Percentiles rank a stretch among this genome's conserved stretches.
These are phyloP conservation scores for Chimonanthus salicifolius DNA, from an alignment of 164 flowering plant species.

Conservation along the genomic window DNA sequence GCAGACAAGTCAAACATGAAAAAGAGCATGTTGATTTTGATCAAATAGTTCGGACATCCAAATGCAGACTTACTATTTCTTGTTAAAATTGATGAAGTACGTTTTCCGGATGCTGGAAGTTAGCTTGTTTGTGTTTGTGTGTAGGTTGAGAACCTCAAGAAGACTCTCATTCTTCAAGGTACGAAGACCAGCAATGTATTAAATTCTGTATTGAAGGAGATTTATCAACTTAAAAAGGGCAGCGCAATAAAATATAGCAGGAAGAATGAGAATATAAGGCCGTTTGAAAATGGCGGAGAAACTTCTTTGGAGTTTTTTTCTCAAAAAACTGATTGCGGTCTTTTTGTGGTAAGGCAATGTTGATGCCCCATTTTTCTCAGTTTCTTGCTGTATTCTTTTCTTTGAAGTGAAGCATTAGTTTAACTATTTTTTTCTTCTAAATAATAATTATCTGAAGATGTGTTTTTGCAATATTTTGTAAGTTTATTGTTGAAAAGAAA, in stretches of 20 bases:
- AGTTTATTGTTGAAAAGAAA: too few species aligned
- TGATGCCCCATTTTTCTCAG: not conserved
- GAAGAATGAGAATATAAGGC: constrained; percentile 74
- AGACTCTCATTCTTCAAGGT: constrained; percentile 84
- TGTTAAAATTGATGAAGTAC: not conserved
- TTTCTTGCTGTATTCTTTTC: not conserved
- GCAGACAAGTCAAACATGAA: too few species aligned
- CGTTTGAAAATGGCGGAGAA: constrained; percentile 91
- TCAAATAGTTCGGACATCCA: not conserved
- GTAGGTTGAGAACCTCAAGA: constrained; percentile 82
- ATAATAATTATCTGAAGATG: too few species aligned
- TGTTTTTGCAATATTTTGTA: too few species aligned
- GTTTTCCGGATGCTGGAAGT: not conserved
- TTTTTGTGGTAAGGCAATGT: constrained; percentile 57
- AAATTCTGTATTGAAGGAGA: constrained; percentile 60
- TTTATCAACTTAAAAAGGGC: constrained; percentile 63
- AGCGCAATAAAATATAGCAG: constrained; percentile 52
- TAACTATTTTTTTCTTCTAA: too few species aligned
- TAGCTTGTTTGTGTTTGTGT: not conserved
- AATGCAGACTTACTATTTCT: not conserved
- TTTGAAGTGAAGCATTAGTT: not conserved
- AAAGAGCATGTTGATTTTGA: too few species aligned
- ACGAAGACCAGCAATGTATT: constrained; percentile 70
- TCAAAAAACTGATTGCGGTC: constrained; percentile 83
- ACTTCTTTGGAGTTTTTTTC: constrained; percentile 86